Base-by-base conservation (phyloP, 2,329 filamentous ascomycete species). In the Fusarium newnesense region DNA sequence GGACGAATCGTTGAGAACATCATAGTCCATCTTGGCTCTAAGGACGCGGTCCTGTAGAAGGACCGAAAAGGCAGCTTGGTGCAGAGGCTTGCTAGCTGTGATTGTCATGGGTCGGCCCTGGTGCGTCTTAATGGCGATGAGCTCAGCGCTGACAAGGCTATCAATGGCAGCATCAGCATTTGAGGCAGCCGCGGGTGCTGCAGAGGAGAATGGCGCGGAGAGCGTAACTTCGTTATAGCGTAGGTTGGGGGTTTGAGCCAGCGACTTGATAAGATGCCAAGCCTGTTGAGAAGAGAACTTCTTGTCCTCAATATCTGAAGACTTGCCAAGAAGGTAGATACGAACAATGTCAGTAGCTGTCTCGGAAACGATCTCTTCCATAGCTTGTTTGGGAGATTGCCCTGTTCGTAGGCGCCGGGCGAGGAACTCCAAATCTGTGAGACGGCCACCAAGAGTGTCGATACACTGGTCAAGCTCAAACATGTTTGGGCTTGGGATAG, bases 381-480 rank as follows among this genome's bases (percentile, higher is more conserved):
- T 92, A 6, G 96, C 96, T 75, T 92, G 88, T 72, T 87, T 88
- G 2, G 96, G 96, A 5, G 88, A 92, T 80, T 98, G 95, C 21
- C 96, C 96, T 2, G 93, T 91, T 82, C 94, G 94, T 76, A 99
- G 93, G 24, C 96, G 89, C 40, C 96, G 91, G n/a, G 95, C 93
- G 47, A 99, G 90, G 79, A 96, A 97, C 79, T 98, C 96, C 26
- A 99, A 91, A 79, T 99, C 96, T 0, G 95, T 97, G n/a, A 99
- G 87, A 7, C 96, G 93, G 4, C 96, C 96, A 28, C 96, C 96
- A 4, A 99, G 88, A 1, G 91, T 88, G 34, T 91, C 88, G 73
- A 98, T 97, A 75, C 93, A 95, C 34, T 87, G 87, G 77, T 98
- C 95, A 4, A 99, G 87, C 70, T 95, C 93, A 2, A 82, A 81